Conservation (phyloP, 2,329 filamentous ascomycete species). For the Hypomyces perniciosus region DNA sequence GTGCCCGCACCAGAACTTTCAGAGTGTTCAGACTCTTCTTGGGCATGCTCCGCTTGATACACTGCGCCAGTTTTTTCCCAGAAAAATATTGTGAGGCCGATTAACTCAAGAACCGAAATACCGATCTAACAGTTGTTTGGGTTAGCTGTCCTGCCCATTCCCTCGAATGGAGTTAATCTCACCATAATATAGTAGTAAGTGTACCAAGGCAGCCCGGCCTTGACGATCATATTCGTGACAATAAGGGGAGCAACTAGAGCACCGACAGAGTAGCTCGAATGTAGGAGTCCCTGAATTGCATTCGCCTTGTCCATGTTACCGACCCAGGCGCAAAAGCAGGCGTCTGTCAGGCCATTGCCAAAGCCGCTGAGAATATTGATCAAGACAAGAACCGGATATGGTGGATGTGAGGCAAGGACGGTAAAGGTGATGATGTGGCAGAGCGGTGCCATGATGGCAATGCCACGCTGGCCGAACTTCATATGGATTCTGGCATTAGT, state of each 20-base stretch:
- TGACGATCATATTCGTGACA: conserved; percentile 61
- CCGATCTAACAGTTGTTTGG: conserved; percentile 26
- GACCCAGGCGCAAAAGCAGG: conserved; percentile 44
- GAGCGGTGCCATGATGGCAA: conserved; percentile 55
- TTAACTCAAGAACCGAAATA: conserved; percentile 50
- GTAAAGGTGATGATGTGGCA: conserved; percentile 58
- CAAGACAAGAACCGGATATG: conserved; percentile 57
- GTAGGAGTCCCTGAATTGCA: conserved; percentile 59
- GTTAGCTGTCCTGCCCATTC: background rate
- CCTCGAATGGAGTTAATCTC: conserved; percentile 23
- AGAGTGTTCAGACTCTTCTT: conserved; percentile 15
- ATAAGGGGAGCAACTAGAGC: conserved; percentile 59
- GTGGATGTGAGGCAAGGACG: conserved; percentile 55
- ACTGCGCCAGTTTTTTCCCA: conserved; percentile 51
- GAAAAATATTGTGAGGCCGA: conserved; percentile 47
- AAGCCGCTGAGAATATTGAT: conserved; percentile 59
- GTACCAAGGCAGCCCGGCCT: conserved; percentile 55
- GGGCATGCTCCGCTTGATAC: conserved; percentile 40
- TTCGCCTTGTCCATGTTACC: conserved; percentile 65
- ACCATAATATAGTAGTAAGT: conserved; percentile 68
- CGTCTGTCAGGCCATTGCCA: conserved; percentile 58
- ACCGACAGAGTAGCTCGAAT: conserved; percentile 60
- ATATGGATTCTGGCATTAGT: conserved; percentile 56
- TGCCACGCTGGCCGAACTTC: conserved; percentile 57
- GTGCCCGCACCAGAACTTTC: conserved; percentile 26